A percentile compares a stretch with the other conserved stretches of the same genome.
Conservation (phyloP, 768 basidiomycete species). For the Hygrophorus pudorinus region DNA sequence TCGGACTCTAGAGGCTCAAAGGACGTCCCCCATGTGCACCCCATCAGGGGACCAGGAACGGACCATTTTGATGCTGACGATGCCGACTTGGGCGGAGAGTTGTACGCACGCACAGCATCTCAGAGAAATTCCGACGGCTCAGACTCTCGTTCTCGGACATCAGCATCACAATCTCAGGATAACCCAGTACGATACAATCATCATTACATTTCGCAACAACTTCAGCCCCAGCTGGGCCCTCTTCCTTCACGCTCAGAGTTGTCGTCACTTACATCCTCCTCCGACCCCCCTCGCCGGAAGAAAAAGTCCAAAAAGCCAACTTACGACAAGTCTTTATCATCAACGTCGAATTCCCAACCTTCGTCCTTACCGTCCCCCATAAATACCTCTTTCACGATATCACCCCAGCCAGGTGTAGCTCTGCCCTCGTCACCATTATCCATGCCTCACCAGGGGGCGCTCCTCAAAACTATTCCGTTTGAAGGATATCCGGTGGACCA, state of each 20-base stretch:
- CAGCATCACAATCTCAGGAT: slow-evolving; percentile 27
- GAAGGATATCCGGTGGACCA: background rate
- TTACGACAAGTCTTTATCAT: slow-evolving; percentile 20
- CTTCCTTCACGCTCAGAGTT: slow-evolving; percentile 9
- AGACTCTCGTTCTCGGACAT: slow-evolving; percentile 54
- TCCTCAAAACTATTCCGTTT: background rate
- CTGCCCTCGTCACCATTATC: background rate
- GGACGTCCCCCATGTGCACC: slow-evolving; percentile 9
- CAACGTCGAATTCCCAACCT: slow-evolving; percentile 35
- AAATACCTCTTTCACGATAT: background rate
- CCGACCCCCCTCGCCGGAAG: slow-evolving; percentile 2
- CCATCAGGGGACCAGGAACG: slow-evolving; percentile 3
- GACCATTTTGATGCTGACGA: slow-evolving; percentile 20
- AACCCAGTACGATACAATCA: background rate
- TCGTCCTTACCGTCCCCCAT: slow-evolving; percentile 32
- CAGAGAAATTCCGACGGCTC: slow-evolving; percentile 33
- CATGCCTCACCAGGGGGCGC: background rate
- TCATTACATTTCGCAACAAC: slow-evolving; percentile 2
- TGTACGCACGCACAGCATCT: slow-evolving; percentile 35
- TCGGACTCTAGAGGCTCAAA: slow-evolving; percentile 10
- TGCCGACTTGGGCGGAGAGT: slow-evolving; percentile 51
- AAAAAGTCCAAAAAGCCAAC: slow-evolving; percentile 7
- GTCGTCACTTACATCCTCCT: slow-evolving; percentile 2
- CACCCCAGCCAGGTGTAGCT: background rate
- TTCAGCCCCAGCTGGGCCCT: slow-evolving; percentile 11